Percentiles rank a stretch among this genome's conserved stretches.
These are phyloP conservation scores for Trichoderma harzianum DNA, from an alignment of 2,329 filamentous ascomycete genomes.

Conservation along the genomic window DNA sequence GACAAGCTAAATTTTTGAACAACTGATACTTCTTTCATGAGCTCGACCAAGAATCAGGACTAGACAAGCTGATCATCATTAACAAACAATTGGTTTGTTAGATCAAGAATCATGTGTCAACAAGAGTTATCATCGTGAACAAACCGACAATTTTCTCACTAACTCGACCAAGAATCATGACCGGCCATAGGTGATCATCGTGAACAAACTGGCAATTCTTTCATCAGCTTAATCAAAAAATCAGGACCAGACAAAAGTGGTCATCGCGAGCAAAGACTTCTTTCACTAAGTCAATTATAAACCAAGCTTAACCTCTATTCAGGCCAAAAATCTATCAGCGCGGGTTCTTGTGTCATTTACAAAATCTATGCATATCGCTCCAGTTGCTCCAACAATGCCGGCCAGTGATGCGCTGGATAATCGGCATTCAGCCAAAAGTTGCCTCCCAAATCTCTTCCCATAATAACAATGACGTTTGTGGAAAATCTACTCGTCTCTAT, in stretches of 20 bases:
- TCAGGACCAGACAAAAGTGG: too few species aligned
- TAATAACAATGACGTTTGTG: not conserved
- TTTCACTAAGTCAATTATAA: not conserved
- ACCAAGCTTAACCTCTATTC: not conserved
- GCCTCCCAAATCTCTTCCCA: not conserved
- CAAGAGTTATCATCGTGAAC: too few species aligned
- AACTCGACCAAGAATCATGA: too few species aligned
- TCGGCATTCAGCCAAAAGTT: not conserved
- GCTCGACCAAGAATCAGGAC: too few species aligned
- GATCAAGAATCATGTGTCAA: too few species aligned
- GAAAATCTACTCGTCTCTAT: not conserved
- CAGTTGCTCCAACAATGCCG: not conserved
- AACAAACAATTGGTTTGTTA: too few species aligned
- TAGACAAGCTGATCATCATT: too few species aligned
- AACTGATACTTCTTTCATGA: not conserved
- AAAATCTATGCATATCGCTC: not conserved
- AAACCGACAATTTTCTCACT: too few species aligned
- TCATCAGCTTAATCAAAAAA: too few species aligned
- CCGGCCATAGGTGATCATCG: too few species aligned
- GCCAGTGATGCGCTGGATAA: not conserved
- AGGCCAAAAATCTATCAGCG: not conserved
- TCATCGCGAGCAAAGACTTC: too few species aligned
- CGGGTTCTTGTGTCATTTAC: not conserved
- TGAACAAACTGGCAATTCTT: too few species aligned
- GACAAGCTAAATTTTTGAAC: not conserved